A percentile compares a stretch with the other conserved stretches of the same genome.
Evolutionary conservation across 148 eudicot genomes (phyloP).

Genomic region (Chenopodium formosanum): DNA sequence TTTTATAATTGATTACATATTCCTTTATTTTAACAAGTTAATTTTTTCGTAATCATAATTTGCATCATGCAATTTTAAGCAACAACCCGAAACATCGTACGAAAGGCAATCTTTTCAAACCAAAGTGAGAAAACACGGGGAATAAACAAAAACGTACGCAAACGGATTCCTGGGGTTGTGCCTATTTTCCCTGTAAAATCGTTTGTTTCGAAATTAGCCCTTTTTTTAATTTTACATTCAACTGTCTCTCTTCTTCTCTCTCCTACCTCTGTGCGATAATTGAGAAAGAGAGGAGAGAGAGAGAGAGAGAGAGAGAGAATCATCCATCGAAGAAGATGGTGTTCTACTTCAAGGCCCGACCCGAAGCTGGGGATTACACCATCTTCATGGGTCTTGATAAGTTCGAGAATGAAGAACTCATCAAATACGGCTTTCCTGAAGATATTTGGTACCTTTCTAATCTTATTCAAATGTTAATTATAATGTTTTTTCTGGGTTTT

Average conservation of each 20-base stretch:
- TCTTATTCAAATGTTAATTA: not conserved
- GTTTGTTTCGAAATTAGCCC: not conserved
- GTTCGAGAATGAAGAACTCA: constrained; percentile 91
- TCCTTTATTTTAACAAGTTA: no score
- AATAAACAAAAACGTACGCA: not conserved
- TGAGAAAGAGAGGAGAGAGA: not conserved
- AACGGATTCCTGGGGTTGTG: not conserved
- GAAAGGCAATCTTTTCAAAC: no score
- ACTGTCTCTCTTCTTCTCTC: not conserved
- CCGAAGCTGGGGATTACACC: constrained; percentile 90
- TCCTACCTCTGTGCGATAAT: not conserved
- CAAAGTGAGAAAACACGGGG: not conserved
- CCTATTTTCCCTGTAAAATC: not conserved
- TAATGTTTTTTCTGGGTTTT: not conserved
- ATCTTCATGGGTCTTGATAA: constrained; percentile 98
- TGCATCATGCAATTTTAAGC: no score
- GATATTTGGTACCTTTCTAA: constrained; percentile 65
- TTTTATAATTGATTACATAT: no score
- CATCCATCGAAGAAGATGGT: constrained; percentile 52
- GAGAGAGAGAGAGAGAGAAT: constrained; percentile 1
- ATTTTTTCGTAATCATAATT: no score
- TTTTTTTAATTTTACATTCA: no score
- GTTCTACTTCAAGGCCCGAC: constrained; percentile 93
- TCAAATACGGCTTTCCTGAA: constrained; percentile 95
- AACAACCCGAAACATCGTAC: no score